A percentile compares a stretch with the other conserved stretches of the same genome.
Conservation (phyloP, 208 protist species). For the Acanthamoeba lenticulata region DNA sequence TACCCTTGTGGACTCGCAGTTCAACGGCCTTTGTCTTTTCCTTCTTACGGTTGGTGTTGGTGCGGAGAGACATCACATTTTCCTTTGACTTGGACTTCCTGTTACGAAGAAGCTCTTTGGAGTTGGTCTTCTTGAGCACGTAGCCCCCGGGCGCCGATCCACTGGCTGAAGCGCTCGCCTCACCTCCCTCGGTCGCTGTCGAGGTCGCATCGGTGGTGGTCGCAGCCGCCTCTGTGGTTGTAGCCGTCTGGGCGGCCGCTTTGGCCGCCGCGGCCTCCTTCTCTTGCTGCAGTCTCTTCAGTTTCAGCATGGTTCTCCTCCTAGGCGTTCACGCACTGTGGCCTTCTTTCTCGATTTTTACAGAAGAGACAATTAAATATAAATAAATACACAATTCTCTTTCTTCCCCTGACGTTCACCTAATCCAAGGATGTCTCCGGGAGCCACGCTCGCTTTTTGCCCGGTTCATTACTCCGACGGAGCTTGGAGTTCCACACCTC, state of each 20-base stretch:
- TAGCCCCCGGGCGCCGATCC: slow-evolving; percentile 17
- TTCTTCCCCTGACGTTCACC: not conserved
- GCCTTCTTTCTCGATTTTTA: not conserved
- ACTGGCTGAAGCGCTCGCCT: not conserved
- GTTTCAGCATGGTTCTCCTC: slow-evolving; percentile 60
- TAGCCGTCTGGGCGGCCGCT: not conserved
- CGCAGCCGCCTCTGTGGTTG: not conserved
- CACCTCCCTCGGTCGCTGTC: not conserved
- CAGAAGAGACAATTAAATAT: not conserved
- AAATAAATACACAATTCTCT: not conserved
- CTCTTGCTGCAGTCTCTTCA: slow-evolving; percentile 55
- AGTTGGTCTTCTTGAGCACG: slow-evolving; percentile 58
- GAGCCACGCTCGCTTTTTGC: not conserved
- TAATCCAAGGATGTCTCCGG: no score
- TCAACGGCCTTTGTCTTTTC: slow-evolving; percentile 66
- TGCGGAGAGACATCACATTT: slow-evolving; percentile 18
- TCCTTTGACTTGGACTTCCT: slow-evolving; percentile 56
- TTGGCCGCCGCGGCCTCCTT: not conserved
- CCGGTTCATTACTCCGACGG: not conserved
- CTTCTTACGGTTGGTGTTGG: slow-evolving; percentile 59
- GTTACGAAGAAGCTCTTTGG: slow-evolving; percentile 32
- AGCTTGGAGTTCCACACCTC: not conserved
- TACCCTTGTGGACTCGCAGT: slow-evolving; percentile 69
- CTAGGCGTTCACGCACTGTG: no score
- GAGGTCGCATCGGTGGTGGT: not conserved